phyloP scores from a whole-genome alignment of 192 early-diverging fungal species.

The Phycomyces blakesleeanus region DNA sequence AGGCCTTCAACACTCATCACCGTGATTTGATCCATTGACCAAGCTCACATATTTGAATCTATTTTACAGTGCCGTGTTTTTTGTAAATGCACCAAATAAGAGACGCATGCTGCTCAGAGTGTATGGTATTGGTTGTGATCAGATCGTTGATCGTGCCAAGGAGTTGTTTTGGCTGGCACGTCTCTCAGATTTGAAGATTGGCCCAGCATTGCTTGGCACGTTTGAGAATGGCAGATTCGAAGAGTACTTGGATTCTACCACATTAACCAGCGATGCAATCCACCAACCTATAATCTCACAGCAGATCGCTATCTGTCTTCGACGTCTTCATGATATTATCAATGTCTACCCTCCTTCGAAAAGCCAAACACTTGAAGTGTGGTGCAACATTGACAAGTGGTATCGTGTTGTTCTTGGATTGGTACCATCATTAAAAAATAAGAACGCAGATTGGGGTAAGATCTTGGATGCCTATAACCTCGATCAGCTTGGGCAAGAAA shows the following conservation, averaged over 20 bases:
- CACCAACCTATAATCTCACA: constrained; percentile 58
- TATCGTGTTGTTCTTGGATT: constrained; percentile 34
- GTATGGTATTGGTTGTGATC: constrained; percentile 80
- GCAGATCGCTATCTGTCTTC: constrained; percentile 68
- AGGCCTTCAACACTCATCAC: no score
- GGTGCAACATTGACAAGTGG: constrained; percentile 64
- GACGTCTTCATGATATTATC: constrained; percentile 66
- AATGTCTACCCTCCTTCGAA: constrained; percentile 53
- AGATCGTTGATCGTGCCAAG: constrained; percentile 68
- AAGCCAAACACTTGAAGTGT: constrained; percentile 49
- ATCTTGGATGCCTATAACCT: constrained; percentile 34
- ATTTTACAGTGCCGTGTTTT: constrained; percentile 24
- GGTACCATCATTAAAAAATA: constrained; percentile 7
- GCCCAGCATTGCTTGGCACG: constrained; percentile 66
- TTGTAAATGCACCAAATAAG: constrained; percentile 14
- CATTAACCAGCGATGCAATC: constrained; percentile 65
- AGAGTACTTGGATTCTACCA: constrained; percentile 72
- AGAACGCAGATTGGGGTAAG: constrained; percentile 5
- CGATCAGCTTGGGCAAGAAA: constrained; percentile 43
- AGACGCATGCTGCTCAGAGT: constrained; percentile 56
- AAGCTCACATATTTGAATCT: no score
- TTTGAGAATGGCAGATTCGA: constrained; percentile 85
- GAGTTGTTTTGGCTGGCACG: constrained; percentile 76
- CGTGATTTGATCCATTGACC: no score
- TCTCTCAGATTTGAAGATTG: constrained; percentile 66